These are phyloP conservation scores for Aspergillus kassunensis DNA, from an alignment of 495 filamentous ascomycete species.

Conservation along the genomic window DNA sequence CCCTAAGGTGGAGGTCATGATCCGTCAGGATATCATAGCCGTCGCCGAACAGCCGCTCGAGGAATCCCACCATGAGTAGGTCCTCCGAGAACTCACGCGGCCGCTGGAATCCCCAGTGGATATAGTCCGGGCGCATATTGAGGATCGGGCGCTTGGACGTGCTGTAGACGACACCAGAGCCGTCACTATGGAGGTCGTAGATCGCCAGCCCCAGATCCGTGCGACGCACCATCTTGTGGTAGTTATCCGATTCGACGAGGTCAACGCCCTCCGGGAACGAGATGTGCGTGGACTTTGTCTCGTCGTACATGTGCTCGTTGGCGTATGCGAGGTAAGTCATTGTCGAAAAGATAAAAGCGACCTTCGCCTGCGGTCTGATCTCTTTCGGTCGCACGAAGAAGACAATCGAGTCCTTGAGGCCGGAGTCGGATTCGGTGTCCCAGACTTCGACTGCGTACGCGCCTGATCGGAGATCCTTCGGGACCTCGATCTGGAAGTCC, in stretches of 20 bases:
- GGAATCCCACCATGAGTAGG: neutral
- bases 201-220: neutral
- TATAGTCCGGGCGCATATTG: neutral
- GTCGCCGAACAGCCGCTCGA: neutral
- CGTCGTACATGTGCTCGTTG: slow-evolving; percentile 2
- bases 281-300: neutral
- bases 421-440: too few relatives aligned
- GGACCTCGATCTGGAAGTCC: neutral
- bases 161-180: neutral
- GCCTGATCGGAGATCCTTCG: neutral
- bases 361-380: neutral
- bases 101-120: neutral
- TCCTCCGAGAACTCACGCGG: neutral
- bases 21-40: neutral
- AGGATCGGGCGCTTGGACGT: neutral
- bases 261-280: neutral
- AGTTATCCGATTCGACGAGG: neutral
- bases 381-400: slow-evolving; percentile 16
- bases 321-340: neutral
- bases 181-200: neutral
- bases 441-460: neutral
- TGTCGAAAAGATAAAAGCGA: neutral
- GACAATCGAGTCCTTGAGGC: neutral
- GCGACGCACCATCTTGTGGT: neutral
- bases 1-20: neutral